These are phyloP conservation scores for Arthrobotrys sinensis DNA, from an alignment of 2,329 filamentous ascomycete species.

Conservation along the genomic window DNA sequence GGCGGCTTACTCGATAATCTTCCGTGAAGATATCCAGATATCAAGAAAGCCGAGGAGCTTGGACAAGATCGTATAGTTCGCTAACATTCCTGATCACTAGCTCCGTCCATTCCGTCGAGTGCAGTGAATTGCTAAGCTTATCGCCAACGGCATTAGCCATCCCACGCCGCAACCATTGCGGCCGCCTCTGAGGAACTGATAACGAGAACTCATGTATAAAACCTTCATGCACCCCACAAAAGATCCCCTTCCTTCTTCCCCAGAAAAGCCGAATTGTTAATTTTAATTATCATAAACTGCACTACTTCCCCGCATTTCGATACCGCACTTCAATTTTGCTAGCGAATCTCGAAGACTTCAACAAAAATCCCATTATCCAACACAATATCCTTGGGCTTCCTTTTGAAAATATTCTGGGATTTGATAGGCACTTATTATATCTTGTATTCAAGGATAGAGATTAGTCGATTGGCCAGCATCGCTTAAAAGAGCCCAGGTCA, in stretches of 20 bases:
- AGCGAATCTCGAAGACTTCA: constrained; percentile 11
- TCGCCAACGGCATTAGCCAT: constrained; percentile 27
- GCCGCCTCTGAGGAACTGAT: constrained; percentile 13
- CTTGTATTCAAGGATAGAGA: constrained; percentile 39
- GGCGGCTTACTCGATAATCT: not conserved
- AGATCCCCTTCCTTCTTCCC: constrained; percentile 17
- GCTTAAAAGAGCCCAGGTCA: constrained; percentile 1
- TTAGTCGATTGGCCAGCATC: constrained; percentile 47
- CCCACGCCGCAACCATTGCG: constrained; percentile 11
- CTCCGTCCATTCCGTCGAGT: constrained; percentile 2
- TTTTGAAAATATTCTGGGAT: not conserved
- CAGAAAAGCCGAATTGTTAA: constrained; percentile 38
- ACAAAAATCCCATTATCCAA: constrained; percentile 16
- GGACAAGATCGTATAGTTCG: not conserved
- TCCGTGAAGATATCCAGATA: not conserved
- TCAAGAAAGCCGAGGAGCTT: constrained; percentile 1
- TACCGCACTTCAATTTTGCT: not conserved
- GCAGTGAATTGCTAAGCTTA: constrained; percentile 27
- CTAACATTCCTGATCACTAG: constrained; percentile 1
- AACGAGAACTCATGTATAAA: constrained; percentile 50
- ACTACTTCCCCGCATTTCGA: constrained; percentile 44
- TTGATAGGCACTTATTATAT: constrained; percentile 29
- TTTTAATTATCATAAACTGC: constrained; percentile 29
- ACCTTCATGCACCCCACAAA: constrained; percentile 59
- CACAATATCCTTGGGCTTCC: constrained; percentile 15